These are phyloP conservation scores for Golubevia sp. DNA, from an alignment of 1,284 basidiomycete species.

Conservation along the genomic window DNA sequence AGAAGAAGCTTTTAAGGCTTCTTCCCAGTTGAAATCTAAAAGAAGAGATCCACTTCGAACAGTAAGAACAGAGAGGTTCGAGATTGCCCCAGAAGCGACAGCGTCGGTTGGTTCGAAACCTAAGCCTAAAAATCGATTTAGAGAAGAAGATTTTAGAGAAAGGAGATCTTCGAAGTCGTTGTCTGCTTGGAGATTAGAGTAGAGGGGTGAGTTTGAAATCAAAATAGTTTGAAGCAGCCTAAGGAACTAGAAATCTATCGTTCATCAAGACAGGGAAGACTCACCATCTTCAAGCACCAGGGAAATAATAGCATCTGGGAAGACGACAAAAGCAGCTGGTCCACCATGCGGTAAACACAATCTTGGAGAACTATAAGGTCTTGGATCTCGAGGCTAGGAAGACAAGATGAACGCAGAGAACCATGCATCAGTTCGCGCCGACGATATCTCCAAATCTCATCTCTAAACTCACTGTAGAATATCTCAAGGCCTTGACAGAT, in stretches of 20 bases:
- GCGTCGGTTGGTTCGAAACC: neutral
- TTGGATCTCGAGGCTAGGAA: constrained; percentile 10
- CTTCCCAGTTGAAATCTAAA: neutral
- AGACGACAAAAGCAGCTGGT: constrained; percentile 43
- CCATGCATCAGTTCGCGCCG: too few relatives aligned
- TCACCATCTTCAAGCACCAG: constrained; percentile 19
- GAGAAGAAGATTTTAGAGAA: neutral
- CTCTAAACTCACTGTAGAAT: too few relatives aligned
- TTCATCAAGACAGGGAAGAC: neutral
- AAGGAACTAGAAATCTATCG: too few relatives aligned
- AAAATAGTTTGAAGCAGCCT: too few relatives aligned
- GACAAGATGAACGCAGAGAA: too few relatives aligned
- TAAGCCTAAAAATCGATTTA: neutral
- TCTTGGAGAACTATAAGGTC: constrained; percentile 33
- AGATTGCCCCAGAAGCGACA: neutral
- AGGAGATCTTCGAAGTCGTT: constrained; percentile 5
- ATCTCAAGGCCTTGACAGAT: too few relatives aligned
- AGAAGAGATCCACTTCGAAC: neutral
- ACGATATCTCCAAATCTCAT: too few relatives aligned
- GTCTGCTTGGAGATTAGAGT: constrained; percentile 13
- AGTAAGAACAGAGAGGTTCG: neutral
- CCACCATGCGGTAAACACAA: constrained; percentile 46
- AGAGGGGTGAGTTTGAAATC: too few relatives aligned
- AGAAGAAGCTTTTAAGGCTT: neutral
- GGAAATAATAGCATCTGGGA: constrained; percentile 38